Base-by-base conservation (phyloP, 108 stramenopile genomes). In the Skeletonema menzelii region DNA sequence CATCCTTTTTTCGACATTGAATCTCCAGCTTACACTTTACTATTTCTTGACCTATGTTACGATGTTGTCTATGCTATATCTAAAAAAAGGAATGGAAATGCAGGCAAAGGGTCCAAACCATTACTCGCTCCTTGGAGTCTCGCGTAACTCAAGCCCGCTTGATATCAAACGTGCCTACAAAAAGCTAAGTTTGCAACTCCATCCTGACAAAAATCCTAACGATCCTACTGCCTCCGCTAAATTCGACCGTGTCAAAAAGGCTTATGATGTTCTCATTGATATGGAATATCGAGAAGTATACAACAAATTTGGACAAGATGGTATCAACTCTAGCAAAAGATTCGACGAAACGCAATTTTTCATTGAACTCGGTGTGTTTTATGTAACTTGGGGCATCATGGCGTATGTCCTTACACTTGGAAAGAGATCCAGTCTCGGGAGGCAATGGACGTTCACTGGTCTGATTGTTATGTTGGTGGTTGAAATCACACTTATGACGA, bases 91-190 rank as follows among this genome's bases (percentile, higher is more conserved):
- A 53, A 67, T 95, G 75, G 94, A 95, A 85, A 82, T 90, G 65
- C 78, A 85, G 72, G 91, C 96, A 60, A 82, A 87, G 65, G 97
- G 97, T 6, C 95, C 94, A 26, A 99, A 99, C 67, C 84, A 95
- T 75, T 99, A 99, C 77, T 47, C 76, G 11, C 71, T 91, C 42
- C 82, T 99, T 4, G 83, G 83, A 34, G 92, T 95, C 55, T 87
- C 82, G 8, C 87, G 97, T 40, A 80, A 84, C 30, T 92, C 93
- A 46, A 95, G 86, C 37, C 91, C 96, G 14, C 82, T 96, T 40
- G 96, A 97, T 73, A 97, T 99, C 72, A 99, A 99, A 80, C 87
- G 94, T 10, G 94, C 97, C 38, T 99, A 99, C 92, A 95, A 96
- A 71, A 90, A 86, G 59, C 83, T 97, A 35, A 86, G 90, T 55